Evolutionary conservation across 148 eudicot genomes (phyloP).

Genomic region (Nepenthes gracilis): DNA sequence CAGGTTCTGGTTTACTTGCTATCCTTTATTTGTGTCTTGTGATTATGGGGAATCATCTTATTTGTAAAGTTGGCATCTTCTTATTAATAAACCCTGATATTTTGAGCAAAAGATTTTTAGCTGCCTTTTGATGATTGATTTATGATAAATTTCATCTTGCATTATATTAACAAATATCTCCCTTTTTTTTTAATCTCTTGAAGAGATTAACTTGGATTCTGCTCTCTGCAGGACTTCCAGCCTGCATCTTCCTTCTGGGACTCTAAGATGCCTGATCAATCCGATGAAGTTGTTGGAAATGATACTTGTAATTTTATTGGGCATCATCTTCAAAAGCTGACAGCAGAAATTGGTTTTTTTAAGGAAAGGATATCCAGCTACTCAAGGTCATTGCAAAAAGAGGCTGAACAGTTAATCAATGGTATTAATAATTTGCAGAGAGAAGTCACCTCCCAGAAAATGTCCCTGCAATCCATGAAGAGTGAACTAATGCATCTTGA

Average conservation of each 20-base stretch:
- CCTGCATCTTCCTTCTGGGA: conserved; percentile 17
- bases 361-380: conserved; percentile 37
- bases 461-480: conserved; percentile 33
- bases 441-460: conserved; percentile 38
- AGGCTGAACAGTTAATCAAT: conserved; percentile 29
- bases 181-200: background rate
- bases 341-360: conserved; percentile 31
- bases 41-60: too few species aligned
- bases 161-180: background rate
- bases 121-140: too few species aligned
- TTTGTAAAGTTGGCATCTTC: too few species aligned
- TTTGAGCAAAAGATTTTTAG: too few species aligned
- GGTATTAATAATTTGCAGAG: conserved; percentile 20
- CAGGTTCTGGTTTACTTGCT: too few species aligned
- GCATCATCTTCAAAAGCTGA: conserved; percentile 33
- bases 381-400: conserved; percentile 29
- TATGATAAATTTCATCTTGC: too few species aligned
- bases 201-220: background rate
- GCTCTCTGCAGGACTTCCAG: conserved; percentile 26
- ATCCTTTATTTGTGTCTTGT: too few species aligned
- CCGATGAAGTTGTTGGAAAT: conserved; percentile 18
- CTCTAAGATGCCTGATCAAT: conserved; percentile 19
- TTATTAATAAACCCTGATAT: too few species aligned
- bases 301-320: conserved; percentile 24
- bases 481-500: conserved; percentile 34